Conservation (phyloP, 202 grass and related monocot species). For the Setaria viridis region DNA sequence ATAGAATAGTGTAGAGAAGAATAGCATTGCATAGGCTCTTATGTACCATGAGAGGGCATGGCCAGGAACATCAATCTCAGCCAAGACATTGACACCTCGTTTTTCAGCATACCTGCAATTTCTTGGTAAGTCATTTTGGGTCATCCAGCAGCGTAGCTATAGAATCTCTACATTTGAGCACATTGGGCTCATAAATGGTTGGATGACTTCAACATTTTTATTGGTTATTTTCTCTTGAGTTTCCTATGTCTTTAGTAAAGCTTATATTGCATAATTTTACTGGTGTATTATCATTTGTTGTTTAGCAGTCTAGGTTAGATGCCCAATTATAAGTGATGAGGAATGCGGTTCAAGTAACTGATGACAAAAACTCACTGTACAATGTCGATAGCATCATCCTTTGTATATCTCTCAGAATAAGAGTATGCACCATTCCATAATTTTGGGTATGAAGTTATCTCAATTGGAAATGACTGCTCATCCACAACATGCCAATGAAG, state of each 20-base stretch:
- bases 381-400: constrained; percentile 80
- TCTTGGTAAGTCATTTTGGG: constrained; percentile 16
- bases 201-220: too few species aligned
- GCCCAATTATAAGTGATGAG: neutral
- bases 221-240: neutral
- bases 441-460: constrained; percentile 92
- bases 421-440: constrained; percentile 89
- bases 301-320: neutral
- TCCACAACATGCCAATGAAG: constrained; percentile 98
- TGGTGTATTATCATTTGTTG: neutral
- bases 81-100: constrained; percentile 85
- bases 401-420: constrained; percentile 90
- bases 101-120: constrained; percentile 82
- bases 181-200: neutral
- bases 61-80: constrained; percentile 95
- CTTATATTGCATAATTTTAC: neutral
- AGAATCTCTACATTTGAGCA: constrained; percentile 15
- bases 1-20: neutral
- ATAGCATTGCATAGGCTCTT: neutral
- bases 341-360: constrained; percentile 3
- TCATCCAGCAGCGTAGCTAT: constrained; percentile 13
- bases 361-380: constrained; percentile 67
- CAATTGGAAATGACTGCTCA: constrained; percentile 81
- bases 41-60: constrained; percentile 84
- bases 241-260: neutral